Conservation (phyloP, 2,329 filamentous ascomycete genomes). For the Sarocladium oryzae region DNA sequence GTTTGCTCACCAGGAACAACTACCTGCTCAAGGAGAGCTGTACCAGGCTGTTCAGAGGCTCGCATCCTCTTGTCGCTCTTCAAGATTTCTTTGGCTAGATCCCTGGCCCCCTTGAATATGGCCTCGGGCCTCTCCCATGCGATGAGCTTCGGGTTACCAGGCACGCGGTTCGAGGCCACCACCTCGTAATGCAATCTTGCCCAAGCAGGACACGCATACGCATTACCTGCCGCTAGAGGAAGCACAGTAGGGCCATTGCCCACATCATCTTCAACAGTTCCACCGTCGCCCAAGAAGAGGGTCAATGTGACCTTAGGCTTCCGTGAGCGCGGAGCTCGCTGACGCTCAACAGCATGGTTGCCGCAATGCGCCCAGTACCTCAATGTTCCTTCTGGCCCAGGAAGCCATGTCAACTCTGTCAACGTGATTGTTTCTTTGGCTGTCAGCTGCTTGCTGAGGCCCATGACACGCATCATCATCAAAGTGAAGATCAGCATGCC, state of each 20-base stretch:
- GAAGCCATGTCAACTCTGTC: conserved; percentile 58
- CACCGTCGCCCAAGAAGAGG: conserved; percentile 35
- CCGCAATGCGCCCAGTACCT: conserved; percentile 47
- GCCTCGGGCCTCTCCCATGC: conserved; percentile 43
- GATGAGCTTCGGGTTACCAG: conserved; percentile 36
- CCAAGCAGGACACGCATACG: conserved; percentile 44
- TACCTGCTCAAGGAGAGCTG: conserved; percentile 27
- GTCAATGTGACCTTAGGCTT: conserved; percentile 40
- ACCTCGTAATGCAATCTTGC: conserved; percentile 37
- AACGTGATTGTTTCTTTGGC: conserved; percentile 52
- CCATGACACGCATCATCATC: conserved; percentile 36
- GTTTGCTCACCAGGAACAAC: conserved; percentile 17
- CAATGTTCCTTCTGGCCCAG: conserved; percentile 55
- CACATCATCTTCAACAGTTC: conserved; percentile 9
- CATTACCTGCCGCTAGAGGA: conserved; percentile 18
- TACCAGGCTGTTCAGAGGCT: conserved; percentile 17
- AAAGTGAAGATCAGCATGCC: conserved; percentile 51
- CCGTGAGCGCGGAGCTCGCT: conserved; percentile 13
- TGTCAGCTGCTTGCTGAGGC: conserved; percentile 34
- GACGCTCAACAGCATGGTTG: conserved; percentile 22
- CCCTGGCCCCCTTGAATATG: conserved; percentile 34
- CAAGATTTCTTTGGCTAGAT: conserved; percentile 33
- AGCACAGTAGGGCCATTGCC: not conserved
- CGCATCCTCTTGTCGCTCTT: conserved; percentile 31
- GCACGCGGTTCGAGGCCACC: conserved; percentile 31